Base-by-base conservation (phyloP, 1,139 yeast genomes). In the Suhomyces ambrosiae region DNA sequence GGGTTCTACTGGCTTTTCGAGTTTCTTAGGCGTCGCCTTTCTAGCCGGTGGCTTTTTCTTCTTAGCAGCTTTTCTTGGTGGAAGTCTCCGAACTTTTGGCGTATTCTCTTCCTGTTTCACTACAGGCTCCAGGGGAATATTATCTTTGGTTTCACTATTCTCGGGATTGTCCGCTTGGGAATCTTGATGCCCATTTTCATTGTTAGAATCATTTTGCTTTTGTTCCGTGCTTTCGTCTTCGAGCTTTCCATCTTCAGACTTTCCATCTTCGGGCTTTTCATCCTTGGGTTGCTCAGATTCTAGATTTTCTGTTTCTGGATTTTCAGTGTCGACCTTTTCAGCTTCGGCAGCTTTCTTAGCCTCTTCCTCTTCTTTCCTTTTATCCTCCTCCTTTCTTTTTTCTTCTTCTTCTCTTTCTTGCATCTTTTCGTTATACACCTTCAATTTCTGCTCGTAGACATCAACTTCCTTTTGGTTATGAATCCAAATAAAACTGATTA, bases 401-500 rank as follows among this genome's bases (percentile, higher is more conserved):
- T 53, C 56, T 16, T 51, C 53, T 15, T 66, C 60, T 25, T 46
- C 49, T 23, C 45, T 37, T 23, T 37, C 45, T 24, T 42, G 44
- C 15, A 41, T 29, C 14, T 44, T 35, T 15, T 45, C 52, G 8
- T 52, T 41, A 41, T 68, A 70, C 11, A 56, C 60, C 4, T 52
- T 57, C 35, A 60, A 46, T 39, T 61, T 61, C 38, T 53, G 48
- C 44, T 80, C 80, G 56, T 76, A 79, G 8, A 59, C 60, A 32
- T 74, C 75, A 30, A 76, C 58, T 40, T 77, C 82, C 5, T 56
- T 55, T 37, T 68, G 71, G 47, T 79, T 79, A 49, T 79, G 84
- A 4, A 83, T 62, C 61, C 85, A 68, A 9, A 86, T 51, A 47
- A 77, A 81, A 23, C 94, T 85, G n/a, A 84, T 61, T 26, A 86